Percentiles rank a stretch among this genome's conserved stretches.
Conservation (phyloP, 1,284 basidiomycete species). For the Ceratobasidium sp. region DNA sequence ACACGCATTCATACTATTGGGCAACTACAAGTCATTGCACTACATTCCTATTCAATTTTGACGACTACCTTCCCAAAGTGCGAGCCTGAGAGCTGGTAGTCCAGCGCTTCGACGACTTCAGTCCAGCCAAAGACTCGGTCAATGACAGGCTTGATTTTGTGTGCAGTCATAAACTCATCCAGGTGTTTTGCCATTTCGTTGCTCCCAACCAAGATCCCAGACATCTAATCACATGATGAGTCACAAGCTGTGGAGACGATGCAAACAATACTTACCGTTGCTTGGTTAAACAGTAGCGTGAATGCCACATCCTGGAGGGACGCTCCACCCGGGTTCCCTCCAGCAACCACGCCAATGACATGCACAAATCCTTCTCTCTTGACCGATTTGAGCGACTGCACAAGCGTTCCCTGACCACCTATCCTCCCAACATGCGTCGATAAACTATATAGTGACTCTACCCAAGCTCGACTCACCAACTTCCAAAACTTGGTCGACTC, state of each 20-base stretch:
- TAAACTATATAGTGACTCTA: not conserved
- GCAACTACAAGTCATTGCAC: not conserved
- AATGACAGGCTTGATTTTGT: conserved; percentile 11
- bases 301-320: not conserved
- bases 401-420: conserved; percentile 22
- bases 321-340: not conserved
- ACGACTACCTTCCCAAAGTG: conserved; percentile 21
- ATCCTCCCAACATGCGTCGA: not conserved
- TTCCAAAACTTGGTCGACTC: conserved; percentile 15
- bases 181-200: not conserved
- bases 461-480: conserved; percentile 7
- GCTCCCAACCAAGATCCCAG: not conserved
- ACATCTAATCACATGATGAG: not conserved
- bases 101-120: not conserved
- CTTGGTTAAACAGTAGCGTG: not conserved
- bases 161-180: conserved; percentile 1
- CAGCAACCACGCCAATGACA: conserved; percentile 3
- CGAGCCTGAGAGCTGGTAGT: not conserved
- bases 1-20: not conserved
- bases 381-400: conserved; percentile 13
- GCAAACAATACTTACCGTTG: not conserved
- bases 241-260: not conserved
- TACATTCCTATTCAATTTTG: not conserved
- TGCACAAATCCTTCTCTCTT: conserved; percentile 4
- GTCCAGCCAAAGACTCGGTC: conserved; percentile 7